phyloP scores from a whole-genome alignment of 2,329 filamentous ascomycete genomes.

The Diaporthe batatas region DNA sequence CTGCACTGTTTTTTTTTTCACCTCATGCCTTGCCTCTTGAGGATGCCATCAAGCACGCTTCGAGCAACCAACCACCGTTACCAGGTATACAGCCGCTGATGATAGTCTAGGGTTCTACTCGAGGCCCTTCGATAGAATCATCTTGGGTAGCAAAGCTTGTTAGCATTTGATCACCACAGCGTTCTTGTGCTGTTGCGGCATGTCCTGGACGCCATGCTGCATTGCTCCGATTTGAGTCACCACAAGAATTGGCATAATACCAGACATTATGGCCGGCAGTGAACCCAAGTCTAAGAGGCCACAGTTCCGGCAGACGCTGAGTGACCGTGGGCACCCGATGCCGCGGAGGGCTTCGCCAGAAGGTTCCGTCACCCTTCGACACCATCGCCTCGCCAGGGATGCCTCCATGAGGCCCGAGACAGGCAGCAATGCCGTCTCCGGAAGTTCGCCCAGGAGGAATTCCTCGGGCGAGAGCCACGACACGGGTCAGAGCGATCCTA shows the following conservation, averaged over 20 bases:
- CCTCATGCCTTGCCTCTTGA: not conserved
- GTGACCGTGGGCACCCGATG: constrained; percentile 55
- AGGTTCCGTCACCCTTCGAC: constrained; percentile 61
- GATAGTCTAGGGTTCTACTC: not conserved
- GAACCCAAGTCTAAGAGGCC: constrained; percentile 45
- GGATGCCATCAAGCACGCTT: not conserved
- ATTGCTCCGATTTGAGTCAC: constrained; percentile 1
- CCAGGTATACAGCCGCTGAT: not conserved
- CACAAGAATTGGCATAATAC: constrained; percentile 32
- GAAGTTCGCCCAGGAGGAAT: constrained; percentile 51
- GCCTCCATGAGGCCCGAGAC: constrained; percentile 48
- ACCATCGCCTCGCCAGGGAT: constrained; percentile 62
- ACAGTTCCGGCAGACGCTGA: constrained; percentile 44
- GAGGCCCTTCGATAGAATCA: not conserved
- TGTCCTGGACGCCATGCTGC: constrained; percentile 42
- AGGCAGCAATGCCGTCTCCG: constrained; percentile 36
- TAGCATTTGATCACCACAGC: not conserved
- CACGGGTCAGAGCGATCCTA: constrained; percentile 64
- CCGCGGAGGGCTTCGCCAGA: constrained; percentile 60
- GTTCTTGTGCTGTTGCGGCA: constrained; percentile 1
- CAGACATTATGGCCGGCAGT: constrained; percentile 49
- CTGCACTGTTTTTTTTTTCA: not conserved
- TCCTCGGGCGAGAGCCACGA: constrained; percentile 65
- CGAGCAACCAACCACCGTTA: not conserved
- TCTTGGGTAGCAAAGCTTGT: not conserved